Base-by-base conservation (phyloP, 1,284 basidiomycete species). In the Irpex sp. region DNA sequence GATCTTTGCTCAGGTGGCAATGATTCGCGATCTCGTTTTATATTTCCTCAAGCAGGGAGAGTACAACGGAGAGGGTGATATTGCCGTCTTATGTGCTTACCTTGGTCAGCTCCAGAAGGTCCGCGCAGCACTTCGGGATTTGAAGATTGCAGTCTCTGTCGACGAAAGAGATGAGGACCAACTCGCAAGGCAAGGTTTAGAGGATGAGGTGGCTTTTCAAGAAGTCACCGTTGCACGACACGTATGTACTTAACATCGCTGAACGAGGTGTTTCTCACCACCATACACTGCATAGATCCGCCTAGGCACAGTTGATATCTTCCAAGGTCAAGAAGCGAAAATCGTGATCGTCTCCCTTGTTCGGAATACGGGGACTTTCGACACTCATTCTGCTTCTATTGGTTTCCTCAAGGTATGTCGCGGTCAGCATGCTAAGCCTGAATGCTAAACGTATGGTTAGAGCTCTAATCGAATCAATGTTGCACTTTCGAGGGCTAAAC, bases 81-180 rank as follows among this genome's bases (percentile, higher is more conserved):
- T 92, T 49, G 88, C 87, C 7, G 85, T 92, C 8, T 74, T 92
- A 17, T 89, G 87, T 67, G 87, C 88, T 0, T 92, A 92, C 70
- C 81, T 91, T 6, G 88, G 90, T 0, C 89, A 92, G 68, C 78
- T 92, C 2, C 68, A 70, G 59, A 69, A 71, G 48, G 68, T 73
- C 26, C 66, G 71, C 7, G 79, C 81, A 1, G 78, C 80, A 51
- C 77, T 91, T 9, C 76, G 84, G 37, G 81, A 85, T 64, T 71
- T 13, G 68, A 76, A 83, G 58, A 79, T 92, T 11, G 79, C 82
- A 0, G 82, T 91, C 1, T 72, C 86, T 17, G 79, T 92, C 15
- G 88, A 91, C 66, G 89, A 91, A 62, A 78, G 85, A 8, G 90
- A 92, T 67, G 78, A 85, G 69, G 79, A 78, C 5, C 80, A 80